Base-by-base conservation (phyloP, 1,139 yeast genomes). In the Chernovozyma sophiae-reginae region DNA sequence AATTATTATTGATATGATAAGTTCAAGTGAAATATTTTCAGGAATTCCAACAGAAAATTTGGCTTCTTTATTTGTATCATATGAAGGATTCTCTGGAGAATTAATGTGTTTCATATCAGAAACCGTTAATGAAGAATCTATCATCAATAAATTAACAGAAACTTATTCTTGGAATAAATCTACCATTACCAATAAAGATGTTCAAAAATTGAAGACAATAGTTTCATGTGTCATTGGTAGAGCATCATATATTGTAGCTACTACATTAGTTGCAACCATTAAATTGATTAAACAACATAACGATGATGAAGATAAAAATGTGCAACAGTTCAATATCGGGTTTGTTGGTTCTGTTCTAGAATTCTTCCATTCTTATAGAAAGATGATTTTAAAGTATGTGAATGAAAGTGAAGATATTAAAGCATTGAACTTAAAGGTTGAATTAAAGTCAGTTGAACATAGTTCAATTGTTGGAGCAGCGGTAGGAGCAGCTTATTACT, bases 381-480 rank as follows among this genome's bases (percentile, higher is more conserved):
- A 48, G 17, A 46, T 54, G 45, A 58, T 68, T 17, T 49, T 55
- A 36, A 41, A 51, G 26, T 58, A 43, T 39, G 58, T 68, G 27
- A 67, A 68, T 42, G 52, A 46, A 6, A 53, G 60, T 43, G 55
- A 53, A 7, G 58, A 52, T 19, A 53, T 64, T n/a, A 42, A 45
- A 35, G 45, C 46, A 4, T 43, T 59, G 51, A 58, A 59, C 10
- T 46, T 65, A 22, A 46, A 49, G 13, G 64, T 70, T 27, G 68
- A 65, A 35, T 65, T 70, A 41, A 60, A 59, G 48, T 53, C 60
- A 38, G 60, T 70, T 36, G 68, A 64, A 25, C 55, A 70, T 43
- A 68, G 74, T 48, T 68, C 74, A 14, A 58, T 70, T 26, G 63
- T 68, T 25, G 76, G 76, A 4, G 72, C 75, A 33, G 75, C 76